phyloP scores from a whole-genome alignment of 106 monocot genomes.

The Hemerocallis citrina region DNA sequence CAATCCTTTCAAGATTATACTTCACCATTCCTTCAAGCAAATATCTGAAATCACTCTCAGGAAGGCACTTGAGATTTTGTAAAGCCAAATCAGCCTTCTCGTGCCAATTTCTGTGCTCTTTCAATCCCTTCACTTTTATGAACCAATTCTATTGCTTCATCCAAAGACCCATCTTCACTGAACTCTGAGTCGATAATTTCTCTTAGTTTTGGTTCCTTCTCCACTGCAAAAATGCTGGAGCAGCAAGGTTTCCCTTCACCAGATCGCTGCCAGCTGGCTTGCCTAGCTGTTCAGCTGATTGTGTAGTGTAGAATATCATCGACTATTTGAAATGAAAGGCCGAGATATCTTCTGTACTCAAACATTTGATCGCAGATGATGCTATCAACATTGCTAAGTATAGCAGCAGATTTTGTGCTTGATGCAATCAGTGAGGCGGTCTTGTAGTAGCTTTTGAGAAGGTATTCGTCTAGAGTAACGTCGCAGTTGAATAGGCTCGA shows the following conservation, averaged over 20 bases:
- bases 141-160: slow-evolving; percentile 53
- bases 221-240: slow-evolving; percentile 82
- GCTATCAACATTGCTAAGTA: slow-evolving; percentile 45
- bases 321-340: slow-evolving; percentile 80
- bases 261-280: slow-evolving; percentile 79
- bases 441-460: slow-evolving; percentile 88
- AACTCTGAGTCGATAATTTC: slow-evolving; percentile 83
- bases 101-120: slow-evolving; percentile 53
- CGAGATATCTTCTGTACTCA: slow-evolving; percentile 75
- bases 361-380: slow-evolving; percentile 58
- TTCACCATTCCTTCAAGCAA: slow-evolving; percentile 62
- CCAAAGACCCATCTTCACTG: slow-evolving; percentile 51
- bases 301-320: slow-evolving; percentile 90
- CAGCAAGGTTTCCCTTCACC: slow-evolving; percentile 75
- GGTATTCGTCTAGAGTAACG: slow-evolving; percentile 60
- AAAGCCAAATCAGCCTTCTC: slow-evolving; percentile 61
- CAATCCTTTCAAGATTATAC: slow-evolving; percentile 73
- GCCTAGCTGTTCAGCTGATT: slow-evolving; percentile 77
- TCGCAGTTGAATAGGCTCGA: slow-evolving; percentile 73
- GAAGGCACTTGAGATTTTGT: slow-evolving; percentile 60
- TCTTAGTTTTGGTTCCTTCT: slow-evolving; percentile 45
- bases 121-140: slow-evolving; percentile 44
- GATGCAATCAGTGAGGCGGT: slow-evolving; percentile 79
- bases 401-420: slow-evolving; percentile 79
- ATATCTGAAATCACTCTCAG: slow-evolving; percentile 42